Evolutionary conservation across 2,329 filamentous ascomycete species (phyloP).

Genomic region (Penicillium sp.): DNA sequence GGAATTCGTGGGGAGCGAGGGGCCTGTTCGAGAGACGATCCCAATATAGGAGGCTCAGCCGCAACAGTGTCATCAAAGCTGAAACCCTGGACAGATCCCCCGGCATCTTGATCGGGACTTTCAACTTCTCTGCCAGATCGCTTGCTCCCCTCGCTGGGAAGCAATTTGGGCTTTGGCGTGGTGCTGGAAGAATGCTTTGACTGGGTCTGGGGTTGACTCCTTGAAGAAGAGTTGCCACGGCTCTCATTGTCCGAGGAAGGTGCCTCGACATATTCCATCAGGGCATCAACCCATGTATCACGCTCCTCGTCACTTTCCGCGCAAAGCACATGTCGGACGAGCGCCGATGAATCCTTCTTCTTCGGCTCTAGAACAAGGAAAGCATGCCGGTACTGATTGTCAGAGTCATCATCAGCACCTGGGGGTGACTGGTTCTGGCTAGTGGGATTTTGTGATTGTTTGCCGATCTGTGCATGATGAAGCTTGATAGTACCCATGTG

Average conservation of each 20-base stretch:
- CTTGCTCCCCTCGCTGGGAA: conserved; percentile 25
- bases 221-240: conserved; percentile 17
- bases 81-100: conserved; percentile 45
- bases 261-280: conserved; percentile 81
- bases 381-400: conserved; percentile 94
- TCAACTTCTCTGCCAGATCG: conserved; percentile 36
- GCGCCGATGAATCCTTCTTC: conserved; percentile 84
- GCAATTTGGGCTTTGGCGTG: conserved; percentile 25
- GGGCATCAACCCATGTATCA: conserved; percentile 87
- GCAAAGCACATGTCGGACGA: conserved; percentile 91
- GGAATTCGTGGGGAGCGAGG: conserved; percentile 36
- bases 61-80: conserved; percentile 59
- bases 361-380: conserved; percentile 95
- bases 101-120: conserved; percentile 38
- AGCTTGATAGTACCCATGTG: conserved; percentile 94
- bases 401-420: conserved; percentile 67
- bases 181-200: conserved; percentile 19
- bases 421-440: conserved; percentile 61
- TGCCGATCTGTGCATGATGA: conserved; percentile 86
- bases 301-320: conserved; percentile 91
- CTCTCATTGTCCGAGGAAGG: conserved; percentile 34
- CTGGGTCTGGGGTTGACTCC: conserved; percentile 18
- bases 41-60: conserved; percentile 56
- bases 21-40: conserved; percentile 38
- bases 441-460: conserved; percentile 68